Evolutionary conservation across 495 filamentous ascomycete genomes (phyloP).

Genomic region (Apiosordaria backusii): DNA sequence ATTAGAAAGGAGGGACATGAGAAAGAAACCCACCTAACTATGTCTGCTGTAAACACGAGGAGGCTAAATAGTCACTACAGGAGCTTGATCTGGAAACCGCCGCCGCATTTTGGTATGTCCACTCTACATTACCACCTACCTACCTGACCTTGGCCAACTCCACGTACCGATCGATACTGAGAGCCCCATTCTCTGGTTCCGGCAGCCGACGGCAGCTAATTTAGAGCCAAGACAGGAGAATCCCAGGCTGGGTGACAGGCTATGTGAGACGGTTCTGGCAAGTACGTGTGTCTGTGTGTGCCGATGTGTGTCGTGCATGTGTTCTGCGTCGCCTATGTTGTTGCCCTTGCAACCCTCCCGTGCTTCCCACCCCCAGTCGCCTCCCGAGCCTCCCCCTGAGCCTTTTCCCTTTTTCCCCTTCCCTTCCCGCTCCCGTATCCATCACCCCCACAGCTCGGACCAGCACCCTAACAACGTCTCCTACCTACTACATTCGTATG

Average conservation of each 20-base stretch:
- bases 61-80: slow-evolving; percentile 46
- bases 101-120: slow-evolving; percentile 80
- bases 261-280: slow-evolving; percentile 99
- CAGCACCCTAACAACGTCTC: background rate
- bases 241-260: slow-evolving; percentile 88
- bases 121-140: background rate
- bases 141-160: background rate
- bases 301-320: background rate
- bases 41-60: slow-evolving; percentile 8
- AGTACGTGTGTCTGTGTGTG: slow-evolving; percentile 47
- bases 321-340: background rate
- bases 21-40: background rate
- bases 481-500: slow-evolving; percentile 11
- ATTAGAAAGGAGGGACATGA: background rate
- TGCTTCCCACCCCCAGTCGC: slow-evolving; percentile 3
- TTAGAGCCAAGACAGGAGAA: slow-evolving; percentile 61
- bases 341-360: slow-evolving; percentile 8
- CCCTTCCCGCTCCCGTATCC: background rate
- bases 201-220: slow-evolving; percentile 23
- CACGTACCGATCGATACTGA: background rate
- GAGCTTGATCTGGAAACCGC: slow-evolving; percentile 97
- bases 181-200: slow-evolving; percentile 7
- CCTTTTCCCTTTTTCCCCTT: slow-evolving; percentile 1
- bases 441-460: slow-evolving; percentile 1
- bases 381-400: background rate